Conservation (phyloP, 2,329 filamentous ascomycete species). For the Trichoderma endophyticum region DNA sequence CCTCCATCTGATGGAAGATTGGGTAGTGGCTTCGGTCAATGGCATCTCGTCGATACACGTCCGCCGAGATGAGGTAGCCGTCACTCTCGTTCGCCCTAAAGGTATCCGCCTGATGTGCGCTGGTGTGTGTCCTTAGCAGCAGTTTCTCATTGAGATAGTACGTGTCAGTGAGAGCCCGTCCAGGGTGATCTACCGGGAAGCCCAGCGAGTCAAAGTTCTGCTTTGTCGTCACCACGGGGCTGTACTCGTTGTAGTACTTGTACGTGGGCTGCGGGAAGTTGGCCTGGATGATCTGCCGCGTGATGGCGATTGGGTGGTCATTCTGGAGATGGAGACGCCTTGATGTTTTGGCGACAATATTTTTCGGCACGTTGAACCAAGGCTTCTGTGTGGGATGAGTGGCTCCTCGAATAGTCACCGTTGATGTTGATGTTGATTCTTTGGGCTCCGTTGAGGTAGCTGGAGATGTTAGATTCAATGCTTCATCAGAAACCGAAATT, state of each 20-base stretch:
- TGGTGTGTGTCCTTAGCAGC: slow-evolving; percentile 88
- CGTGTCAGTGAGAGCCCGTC: slow-evolving; percentile 82
- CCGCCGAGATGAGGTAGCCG: slow-evolving; percentile 87
- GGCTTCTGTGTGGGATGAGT: slow-evolving; percentile 64
- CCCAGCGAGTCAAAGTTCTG: slow-evolving; percentile 98
- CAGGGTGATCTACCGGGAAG: slow-evolving; percentile 83
- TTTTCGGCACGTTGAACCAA: slow-evolving; percentile 81
- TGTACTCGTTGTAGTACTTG: slow-evolving; percentile 72
- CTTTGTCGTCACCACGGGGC: slow-evolving; percentile 76
- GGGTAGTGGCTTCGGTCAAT: slow-evolving; percentile 95
- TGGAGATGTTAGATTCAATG: neutral
- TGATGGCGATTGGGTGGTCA: slow-evolving; percentile 88
- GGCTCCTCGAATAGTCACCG: slow-evolving; percentile 59
- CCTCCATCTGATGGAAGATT: slow-evolving; percentile 98
- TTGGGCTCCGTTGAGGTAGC: neutral
- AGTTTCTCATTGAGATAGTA: slow-evolving; percentile 89
- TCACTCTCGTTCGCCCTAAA: slow-evolving; percentile 69
- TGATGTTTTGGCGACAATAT: slow-evolving; percentile 70
- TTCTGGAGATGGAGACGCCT: slow-evolving; percentile 84
- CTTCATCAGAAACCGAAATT: neutral
- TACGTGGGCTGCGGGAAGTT: slow-evolving; percentile 73
- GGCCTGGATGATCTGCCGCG: slow-evolving; percentile 86
- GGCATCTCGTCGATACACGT: slow-evolving; percentile 93
- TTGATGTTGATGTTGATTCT: slow-evolving; percentile 30
- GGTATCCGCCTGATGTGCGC: slow-evolving; percentile 82